These are phyloP conservation scores for Cucurbita pepo DNA, from an alignment of 306 rosid genomes.

Conservation along the genomic window DNA sequence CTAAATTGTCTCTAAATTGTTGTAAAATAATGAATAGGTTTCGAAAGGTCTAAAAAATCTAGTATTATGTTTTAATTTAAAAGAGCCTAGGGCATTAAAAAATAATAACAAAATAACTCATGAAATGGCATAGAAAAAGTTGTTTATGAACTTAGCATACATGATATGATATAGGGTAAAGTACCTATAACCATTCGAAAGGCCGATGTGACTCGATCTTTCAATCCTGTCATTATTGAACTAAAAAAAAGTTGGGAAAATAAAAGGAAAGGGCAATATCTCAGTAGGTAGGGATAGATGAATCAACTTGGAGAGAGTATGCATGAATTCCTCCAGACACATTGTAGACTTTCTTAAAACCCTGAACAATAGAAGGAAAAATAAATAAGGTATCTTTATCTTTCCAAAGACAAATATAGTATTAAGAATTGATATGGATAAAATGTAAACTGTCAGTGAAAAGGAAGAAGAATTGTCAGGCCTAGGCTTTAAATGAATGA, in stretches of 20 bases:
- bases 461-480: too few relatives aligned
- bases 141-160: not conserved
- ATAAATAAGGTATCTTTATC: too few relatives aligned
- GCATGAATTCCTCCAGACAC: conserved; percentile 80
- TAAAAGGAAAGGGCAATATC: not conserved
- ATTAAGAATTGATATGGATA: too few relatives aligned
- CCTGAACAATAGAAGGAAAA: conserved; percentile 29
- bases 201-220: not conserved
- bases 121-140: not conserved
- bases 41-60: not conserved
- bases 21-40: not conserved
- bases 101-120: not conserved
- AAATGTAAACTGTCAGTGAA: too few relatives aligned
- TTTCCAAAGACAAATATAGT: too few relatives aligned
- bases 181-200: not conserved
- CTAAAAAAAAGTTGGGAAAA: too few relatives aligned
- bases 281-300: conserved; percentile 75
- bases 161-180: too few relatives aligned
- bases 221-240: not conserved
- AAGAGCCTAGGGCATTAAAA: not conserved
- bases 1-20: not conserved
- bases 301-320: conserved; percentile 63
- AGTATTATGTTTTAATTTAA: not conserved
- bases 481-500: not conserved
- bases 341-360: conserved; percentile 68